Base-by-base conservation (phyloP, 352 stramenopile genomes). In the Blastocystis sp. region DNA sequence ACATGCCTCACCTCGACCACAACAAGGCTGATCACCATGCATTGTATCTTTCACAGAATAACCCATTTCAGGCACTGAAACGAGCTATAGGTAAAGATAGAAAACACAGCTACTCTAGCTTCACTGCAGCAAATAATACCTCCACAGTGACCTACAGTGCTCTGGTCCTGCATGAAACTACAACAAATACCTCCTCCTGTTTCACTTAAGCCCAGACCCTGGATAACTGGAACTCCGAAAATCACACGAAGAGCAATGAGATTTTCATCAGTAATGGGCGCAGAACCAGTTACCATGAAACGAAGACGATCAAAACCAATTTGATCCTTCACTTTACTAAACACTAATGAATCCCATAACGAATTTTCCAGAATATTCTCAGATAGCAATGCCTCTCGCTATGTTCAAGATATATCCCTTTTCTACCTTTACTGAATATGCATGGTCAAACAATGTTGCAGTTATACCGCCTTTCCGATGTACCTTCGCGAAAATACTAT, bases 131-230 rank as follows among this genome's bases (percentile, higher is more conserved):
- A 91, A 56, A 95, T 92, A 7, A 96, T 95, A 56, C 93, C 92
- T 59, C 96, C 96, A 0, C 98, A 95, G 92, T 98, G 95, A 2
- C 95, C 93, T 4, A 94, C 93, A 55, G 93, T 95, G 20, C 93
- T 91, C 88, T 95, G 93, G 75, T 93, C 91, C 13, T 78, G 39
- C 53, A 89, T 64, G 43, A 43, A 89, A 24, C 37, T 64, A 39
- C 78, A 89, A 54, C 78, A 95, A 3, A 95, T 91, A n/a, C 91
- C 93, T 0, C 94, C 95, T 34, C 94, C 91, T 34, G 95, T 97
- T 91, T 99, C 96, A 0, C 96, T 98, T 90, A 98, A 93, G 6
- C 96, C 96, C 90, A 98, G 98, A 47, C 95, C 96, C 91, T 98
- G 95, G 0, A 97, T 91, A 7, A 98, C 94, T 1, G 93, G 93